Evolutionary conservation across 1,139 yeast genomes (phyloP).

Genomic region (Saccharomyces hybrid): DNA sequence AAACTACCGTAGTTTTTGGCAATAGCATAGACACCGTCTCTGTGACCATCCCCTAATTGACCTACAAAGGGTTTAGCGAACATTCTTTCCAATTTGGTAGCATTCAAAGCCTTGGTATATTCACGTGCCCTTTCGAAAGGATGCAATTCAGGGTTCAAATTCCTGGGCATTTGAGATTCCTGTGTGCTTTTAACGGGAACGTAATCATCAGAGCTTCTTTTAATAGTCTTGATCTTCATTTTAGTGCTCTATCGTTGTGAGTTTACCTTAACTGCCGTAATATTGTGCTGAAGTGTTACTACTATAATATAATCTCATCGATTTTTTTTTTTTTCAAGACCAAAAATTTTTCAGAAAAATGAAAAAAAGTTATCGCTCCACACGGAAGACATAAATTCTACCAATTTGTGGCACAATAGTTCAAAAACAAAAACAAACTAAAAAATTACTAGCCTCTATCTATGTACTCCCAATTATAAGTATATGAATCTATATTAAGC

Average conservation of each 20-base stretch:
- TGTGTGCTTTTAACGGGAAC: slow-evolving; percentile 89
- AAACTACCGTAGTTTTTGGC: slow-evolving; percentile 70
- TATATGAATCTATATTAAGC: neutral
- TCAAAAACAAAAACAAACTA: neutral
- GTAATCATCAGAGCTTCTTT: slow-evolving; percentile 83
- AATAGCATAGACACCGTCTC: slow-evolving; percentile 85
- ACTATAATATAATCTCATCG: neutral
- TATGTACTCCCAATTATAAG: neutral
- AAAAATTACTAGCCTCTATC: neutral
- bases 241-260: neutral
- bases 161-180: slow-evolving; percentile 79
- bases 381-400: neutral
- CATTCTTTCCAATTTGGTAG: slow-evolving; percentile 91
- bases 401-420: neutral
- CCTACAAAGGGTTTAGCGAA: slow-evolving; percentile 97
- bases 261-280: neutral
- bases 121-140: slow-evolving; percentile 97
- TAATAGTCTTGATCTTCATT: slow-evolving; percentile 81
- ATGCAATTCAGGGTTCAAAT: slow-evolving; percentile 88
- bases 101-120: slow-evolving; percentile 88
- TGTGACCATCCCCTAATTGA: slow-evolving; percentile 88
- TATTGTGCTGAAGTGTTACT: neutral
- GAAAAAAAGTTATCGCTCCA: neutral
- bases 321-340: neutral
- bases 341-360: neutral